Evolutionary conservation across 2,329 filamentous ascomycete genomes (phyloP), one percentile per base, ranked within the genome.

Genomic region (Aspergillus pseudoterreus): DNA sequence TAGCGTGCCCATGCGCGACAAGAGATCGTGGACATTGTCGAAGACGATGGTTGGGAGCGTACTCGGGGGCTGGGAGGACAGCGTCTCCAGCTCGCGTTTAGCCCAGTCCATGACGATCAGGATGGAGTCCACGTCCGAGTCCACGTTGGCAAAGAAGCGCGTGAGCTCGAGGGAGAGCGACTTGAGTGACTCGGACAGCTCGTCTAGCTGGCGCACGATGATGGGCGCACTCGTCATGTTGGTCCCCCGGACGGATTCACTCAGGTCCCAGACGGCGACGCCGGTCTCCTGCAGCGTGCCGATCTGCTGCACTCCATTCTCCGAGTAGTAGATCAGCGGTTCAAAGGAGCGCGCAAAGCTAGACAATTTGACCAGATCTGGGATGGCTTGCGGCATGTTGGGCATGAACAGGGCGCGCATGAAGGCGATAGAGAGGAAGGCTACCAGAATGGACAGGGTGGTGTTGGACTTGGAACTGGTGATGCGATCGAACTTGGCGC

Each of bases 71-170:
- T 81, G 74, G 19, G 78, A 77, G 55, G 84, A 82, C 51, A 94
- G 75, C 43, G 85, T 84, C 54, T 84, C 79, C 12, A 97, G 82
- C 69, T 96, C 91, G 58, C 91, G 85, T 65, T 87, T 87, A 12
- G 90, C 89, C 92, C 92, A 96, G 67, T 96, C 90, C 91, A 97
- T 96, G 47, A 95, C 90, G 54, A 94, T 87, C 33, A 97, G 80
- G 59, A 96, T 95, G 54, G 87, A 87, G 67, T 96, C 92, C 61
- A 97, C 88, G 64, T 96, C 92, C 22, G 90, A 89, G 63, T 96
- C 90, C 11, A 97, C 90, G 58, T 92, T 90, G 47, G 91, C 88
- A 69, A 96, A 96, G 76, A 97, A 96, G 63, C 86, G 86, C 6
- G 89, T 95, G 59, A 96, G 81, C 68, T 96, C 91, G 14, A 91